Conservation (phyloP, 1,139 yeast species). For the Yamadazyma songkhlaensis region DNA sequence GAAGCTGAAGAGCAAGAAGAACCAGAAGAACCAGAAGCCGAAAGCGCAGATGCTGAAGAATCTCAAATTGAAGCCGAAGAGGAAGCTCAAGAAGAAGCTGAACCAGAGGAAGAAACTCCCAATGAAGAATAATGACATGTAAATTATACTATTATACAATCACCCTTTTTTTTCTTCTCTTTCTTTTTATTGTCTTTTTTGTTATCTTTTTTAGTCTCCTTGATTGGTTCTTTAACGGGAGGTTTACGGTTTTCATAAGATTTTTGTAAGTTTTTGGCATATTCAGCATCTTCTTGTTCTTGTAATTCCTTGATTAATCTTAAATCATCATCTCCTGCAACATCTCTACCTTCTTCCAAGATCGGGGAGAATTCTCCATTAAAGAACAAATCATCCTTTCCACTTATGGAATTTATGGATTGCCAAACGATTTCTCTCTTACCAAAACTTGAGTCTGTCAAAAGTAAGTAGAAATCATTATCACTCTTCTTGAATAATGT, state of each 20-base stretch:
- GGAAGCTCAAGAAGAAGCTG: slow-evolving; percentile 29
- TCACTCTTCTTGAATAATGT: slow-evolving; percentile 58
- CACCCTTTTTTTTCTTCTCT: slow-evolving; percentile 12
- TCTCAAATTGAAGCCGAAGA: slow-evolving; percentile 13
- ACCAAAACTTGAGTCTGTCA: slow-evolving; percentile 69
- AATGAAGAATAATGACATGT: slow-evolving; percentile 7
- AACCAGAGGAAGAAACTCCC: slow-evolving; percentile 19
- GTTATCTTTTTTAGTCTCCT: background rate
- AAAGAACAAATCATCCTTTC: slow-evolving; percentile 64
- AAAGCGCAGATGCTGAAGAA: slow-evolving; percentile 21
- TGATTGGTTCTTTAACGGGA: slow-evolving; percentile 10
- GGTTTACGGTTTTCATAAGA: slow-evolving; percentile 12
- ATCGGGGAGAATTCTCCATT: slow-evolving; percentile 56
- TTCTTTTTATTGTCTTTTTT: slow-evolving; percentile 7
- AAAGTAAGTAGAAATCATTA: slow-evolving; percentile 53
- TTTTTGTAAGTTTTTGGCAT: slow-evolving; percentile 49
- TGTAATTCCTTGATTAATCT: slow-evolving; percentile 53
- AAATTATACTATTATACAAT: slow-evolving; percentile 20
- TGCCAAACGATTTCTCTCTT: slow-evolving; percentile 68
- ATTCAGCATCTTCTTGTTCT: slow-evolving; percentile 55
- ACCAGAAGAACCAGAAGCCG: slow-evolving; percentile 17
- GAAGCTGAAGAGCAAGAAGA: slow-evolving; percentile 50
- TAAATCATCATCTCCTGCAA: slow-evolving; percentile 15
- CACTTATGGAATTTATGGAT: slow-evolving; percentile 61
- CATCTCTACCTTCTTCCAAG: slow-evolving; percentile 20